Conservation (phyloP, 2,329 filamentous ascomycete species). For the Trichoderma sp. region DNA sequence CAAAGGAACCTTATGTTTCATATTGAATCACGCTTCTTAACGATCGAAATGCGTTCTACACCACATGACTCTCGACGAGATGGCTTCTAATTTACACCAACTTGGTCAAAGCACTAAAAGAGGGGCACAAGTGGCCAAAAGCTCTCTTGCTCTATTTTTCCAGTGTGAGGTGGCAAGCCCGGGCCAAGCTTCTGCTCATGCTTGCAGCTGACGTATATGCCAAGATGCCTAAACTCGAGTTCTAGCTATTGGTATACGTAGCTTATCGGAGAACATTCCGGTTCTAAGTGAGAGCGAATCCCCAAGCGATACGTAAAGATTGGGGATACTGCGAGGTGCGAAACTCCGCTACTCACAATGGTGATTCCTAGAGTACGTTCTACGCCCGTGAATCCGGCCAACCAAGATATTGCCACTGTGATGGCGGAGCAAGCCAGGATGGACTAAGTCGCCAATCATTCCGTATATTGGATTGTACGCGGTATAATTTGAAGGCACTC, state of each 20-base stretch:
- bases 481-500: too few relatives aligned
- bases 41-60: background rate
- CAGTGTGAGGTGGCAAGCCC: background rate
- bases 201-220: background rate
- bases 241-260: slow-evolving; percentile 44
- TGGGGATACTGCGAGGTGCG: too few relatives aligned
- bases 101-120: background rate
- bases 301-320: too few relatives aligned
- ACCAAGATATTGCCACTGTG: too few relatives aligned
- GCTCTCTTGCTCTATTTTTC: background rate
- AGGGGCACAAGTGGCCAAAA: background rate
- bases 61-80: background rate
- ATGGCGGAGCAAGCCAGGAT: too few relatives aligned
- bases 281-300: slow-evolving; percentile 52
- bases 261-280: slow-evolving; percentile 56
- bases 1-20: background rate
- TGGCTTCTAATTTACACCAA: background rate
- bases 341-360: too few relatives aligned
- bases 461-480: too few relatives aligned
- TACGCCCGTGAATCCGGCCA: too few relatives aligned
- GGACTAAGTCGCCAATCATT: too few relatives aligned
- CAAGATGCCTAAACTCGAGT: background rate
- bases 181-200: background rate
- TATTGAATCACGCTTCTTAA: too few relatives aligned
- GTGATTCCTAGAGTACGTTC: too few relatives aligned